Percentiles rank a stretch among this genome's conserved stretches.
phyloP scores from a whole-genome alignment of 371 early-diverging fungal species.

The Haplosporangium sp. region DNA sequence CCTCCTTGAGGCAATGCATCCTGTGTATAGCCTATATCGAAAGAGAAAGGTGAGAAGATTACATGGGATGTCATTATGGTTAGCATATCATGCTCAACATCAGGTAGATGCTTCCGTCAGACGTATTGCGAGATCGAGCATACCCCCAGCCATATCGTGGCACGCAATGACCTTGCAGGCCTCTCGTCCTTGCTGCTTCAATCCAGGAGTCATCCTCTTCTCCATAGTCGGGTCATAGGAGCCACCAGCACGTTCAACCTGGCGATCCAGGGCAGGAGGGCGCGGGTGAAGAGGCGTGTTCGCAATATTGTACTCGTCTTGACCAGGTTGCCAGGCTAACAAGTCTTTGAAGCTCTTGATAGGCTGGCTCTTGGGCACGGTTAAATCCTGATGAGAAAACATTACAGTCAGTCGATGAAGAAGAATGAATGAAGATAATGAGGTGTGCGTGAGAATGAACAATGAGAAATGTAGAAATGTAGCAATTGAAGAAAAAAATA shows the following conservation, averaged over 20 bases:
- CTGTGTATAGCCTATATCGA: constrained; percentile 62
- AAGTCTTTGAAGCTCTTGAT: constrained; percentile 41
- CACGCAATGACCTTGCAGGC: constrained; percentile 59
- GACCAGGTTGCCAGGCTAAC: constrained; percentile 47
- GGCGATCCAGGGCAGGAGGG: constrained; percentile 7
- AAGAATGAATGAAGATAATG: too few species aligned
- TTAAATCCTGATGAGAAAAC: constrained; percentile 8
- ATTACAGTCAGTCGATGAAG: neutral
- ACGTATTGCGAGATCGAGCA: neutral
- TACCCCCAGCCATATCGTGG: constrained; percentile 74
- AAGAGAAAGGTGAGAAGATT: neutral
- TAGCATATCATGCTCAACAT: too few species aligned
- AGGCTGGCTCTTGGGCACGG: constrained; percentile 29
- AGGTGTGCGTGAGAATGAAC: too few species aligned
- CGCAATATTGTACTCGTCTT: constrained; percentile 49
- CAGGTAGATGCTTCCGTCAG: too few species aligned
- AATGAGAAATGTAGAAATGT: too few species aligned
- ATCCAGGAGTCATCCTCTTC: neutral
- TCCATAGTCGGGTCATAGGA: neutral
- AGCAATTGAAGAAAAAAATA: too few species aligned
- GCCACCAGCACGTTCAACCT: neutral
- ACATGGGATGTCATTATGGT: too few species aligned
- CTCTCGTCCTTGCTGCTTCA: neutral
- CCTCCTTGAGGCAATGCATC: constrained; percentile 66
- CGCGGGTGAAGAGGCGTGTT: constrained; percentile 44